phyloP scores from a whole-genome alignment of 768 basidiomycete species.

The Lentinula guzmanii region DNA sequence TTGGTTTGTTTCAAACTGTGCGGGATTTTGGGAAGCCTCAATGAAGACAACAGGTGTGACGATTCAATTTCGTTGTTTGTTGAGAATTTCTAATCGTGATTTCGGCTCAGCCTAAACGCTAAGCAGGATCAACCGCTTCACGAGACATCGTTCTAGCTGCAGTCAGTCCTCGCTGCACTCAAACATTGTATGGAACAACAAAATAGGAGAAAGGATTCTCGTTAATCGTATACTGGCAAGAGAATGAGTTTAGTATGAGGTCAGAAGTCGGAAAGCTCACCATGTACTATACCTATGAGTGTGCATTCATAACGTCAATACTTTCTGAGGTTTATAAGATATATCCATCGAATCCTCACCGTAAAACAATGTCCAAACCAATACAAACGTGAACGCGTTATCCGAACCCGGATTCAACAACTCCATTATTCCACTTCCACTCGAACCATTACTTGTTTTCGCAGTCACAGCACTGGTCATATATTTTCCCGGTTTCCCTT shows the following conservation, averaged over 20 bases:
- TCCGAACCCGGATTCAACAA: conserved; percentile 85
- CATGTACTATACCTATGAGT: conserved; percentile 39
- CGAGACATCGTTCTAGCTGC: too few relatives aligned
- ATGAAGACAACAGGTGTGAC: too few relatives aligned
- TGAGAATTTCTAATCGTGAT: too few relatives aligned
- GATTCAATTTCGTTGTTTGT: too few relatives aligned
- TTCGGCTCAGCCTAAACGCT: too few relatives aligned
- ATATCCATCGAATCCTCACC: conserved; percentile 42
- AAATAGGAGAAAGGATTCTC: background rate
- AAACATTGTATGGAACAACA: too few relatives aligned
- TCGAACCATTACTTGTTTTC: conserved; percentile 17
- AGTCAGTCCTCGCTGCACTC: too few relatives aligned
- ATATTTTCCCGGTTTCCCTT: conserved; percentile 39
- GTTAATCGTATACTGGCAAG: conserved; percentile 1
- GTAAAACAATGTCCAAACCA: conserved; percentile 92
- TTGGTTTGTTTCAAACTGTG: too few relatives aligned
- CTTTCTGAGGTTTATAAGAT: background rate
- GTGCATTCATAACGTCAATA: background rate
- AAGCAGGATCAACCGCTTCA: too few relatives aligned
- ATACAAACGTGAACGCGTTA: conserved; percentile 84
- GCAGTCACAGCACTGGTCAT: background rate
- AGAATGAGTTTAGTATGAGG: background rate
- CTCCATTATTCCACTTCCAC: conserved; percentile 59
- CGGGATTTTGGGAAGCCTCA: too few relatives aligned
- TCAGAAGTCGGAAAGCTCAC: conserved; percentile 16